Percentiles rank a stretch among this genome's conserved stretches.
These are phyloP conservation scores for Blastobotrys peoriensis DNA, from an alignment of 805 yeast species.

Conservation along the genomic window DNA sequence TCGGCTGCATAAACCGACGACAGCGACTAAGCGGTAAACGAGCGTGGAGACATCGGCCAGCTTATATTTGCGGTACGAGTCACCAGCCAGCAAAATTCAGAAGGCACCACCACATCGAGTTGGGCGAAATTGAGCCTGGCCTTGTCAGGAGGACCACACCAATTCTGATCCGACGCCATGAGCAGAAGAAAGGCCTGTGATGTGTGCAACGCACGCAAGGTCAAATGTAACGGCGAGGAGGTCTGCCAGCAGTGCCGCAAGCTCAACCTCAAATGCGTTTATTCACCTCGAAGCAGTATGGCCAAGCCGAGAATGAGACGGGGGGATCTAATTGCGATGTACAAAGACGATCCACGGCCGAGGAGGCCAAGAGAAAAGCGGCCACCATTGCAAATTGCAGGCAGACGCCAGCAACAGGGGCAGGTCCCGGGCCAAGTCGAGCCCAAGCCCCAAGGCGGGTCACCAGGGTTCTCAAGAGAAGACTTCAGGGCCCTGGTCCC, in stretches of 20 bases:
- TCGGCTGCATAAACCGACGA: too few relatives aligned
- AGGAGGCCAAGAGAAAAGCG: constrained; percentile 1
- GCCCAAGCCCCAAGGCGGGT: too few relatives aligned
- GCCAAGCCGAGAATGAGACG: constrained; percentile 4
- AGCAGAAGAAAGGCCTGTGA: constrained; percentile 12
- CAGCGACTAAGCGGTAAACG: too few relatives aligned
- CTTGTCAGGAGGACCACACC: neutral
- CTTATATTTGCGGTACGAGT: neutral
- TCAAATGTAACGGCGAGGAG: constrained; percentile 12
- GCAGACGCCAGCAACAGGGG: too few relatives aligned
- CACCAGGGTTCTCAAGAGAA: neutral
- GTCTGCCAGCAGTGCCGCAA: constrained; percentile 11
- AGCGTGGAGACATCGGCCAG: too few relatives aligned
- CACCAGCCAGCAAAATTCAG: neutral
- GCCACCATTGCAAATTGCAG: neutral
- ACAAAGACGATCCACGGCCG: constrained; percentile 3
- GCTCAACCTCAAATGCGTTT: constrained; percentile 9
- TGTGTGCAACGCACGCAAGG: constrained; percentile 13
- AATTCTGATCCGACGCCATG: neutral
- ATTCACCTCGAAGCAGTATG: neutral
- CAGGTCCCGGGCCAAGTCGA: neutral
- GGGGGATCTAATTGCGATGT: constrained; percentile 8
- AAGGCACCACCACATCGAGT: neutral
- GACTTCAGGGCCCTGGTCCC: constrained; percentile 3
- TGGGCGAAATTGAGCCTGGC: neutral